Evolutionary conservation across 2,329 filamentous ascomycete species (phyloP).

Genomic region (Ceratocystis harringtonii): DNA sequence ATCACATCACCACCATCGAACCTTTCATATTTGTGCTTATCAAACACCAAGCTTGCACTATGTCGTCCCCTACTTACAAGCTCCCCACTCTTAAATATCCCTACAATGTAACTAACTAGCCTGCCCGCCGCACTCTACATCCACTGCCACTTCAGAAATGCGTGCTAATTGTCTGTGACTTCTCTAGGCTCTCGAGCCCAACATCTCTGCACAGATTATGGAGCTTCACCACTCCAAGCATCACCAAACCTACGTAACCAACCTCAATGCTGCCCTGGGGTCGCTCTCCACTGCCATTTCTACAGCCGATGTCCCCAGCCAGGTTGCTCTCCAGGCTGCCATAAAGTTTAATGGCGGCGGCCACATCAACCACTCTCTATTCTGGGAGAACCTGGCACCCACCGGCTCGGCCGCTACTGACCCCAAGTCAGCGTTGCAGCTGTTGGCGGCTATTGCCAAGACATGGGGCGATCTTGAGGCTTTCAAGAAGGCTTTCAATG

Average conservation of each 20-base stretch:
- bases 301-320: slow-evolving; percentile 43
- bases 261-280: slow-evolving; percentile 52
- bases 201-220: slow-evolving; percentile 68
- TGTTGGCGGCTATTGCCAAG: slow-evolving; percentile 45
- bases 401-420: slow-evolving; percentile 42
- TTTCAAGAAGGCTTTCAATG: slow-evolving; percentile 52
- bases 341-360: slow-evolving; percentile 85
- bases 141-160: neutral
- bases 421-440: slow-evolving; percentile 36
- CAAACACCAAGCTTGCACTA: neutral
- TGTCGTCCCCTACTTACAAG: slow-evolving; percentile 30
- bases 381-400: slow-evolving; percentile 72
- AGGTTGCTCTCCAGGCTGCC: slow-evolving; percentile 51
- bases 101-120: slow-evolving; percentile 47
- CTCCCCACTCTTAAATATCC: slow-evolving; percentile 53
- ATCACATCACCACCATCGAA: neutral
- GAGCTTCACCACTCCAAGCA: slow-evolving; percentile 67
- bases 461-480: slow-evolving; percentile 53
- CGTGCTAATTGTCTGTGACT: neutral
- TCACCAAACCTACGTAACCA: slow-evolving; percentile 64
- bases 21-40: too few relatives aligned
- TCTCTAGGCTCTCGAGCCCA: slow-evolving; percentile 50
- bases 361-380: slow-evolving; percentile 84
- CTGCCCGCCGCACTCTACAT: neutral
- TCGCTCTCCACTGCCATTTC: slow-evolving; percentile 42